These are phyloP conservation scores for Xylaria sp. DNA, from an alignment of 2,329 filamentous ascomycete genomes.

Conservation along the genomic window DNA sequence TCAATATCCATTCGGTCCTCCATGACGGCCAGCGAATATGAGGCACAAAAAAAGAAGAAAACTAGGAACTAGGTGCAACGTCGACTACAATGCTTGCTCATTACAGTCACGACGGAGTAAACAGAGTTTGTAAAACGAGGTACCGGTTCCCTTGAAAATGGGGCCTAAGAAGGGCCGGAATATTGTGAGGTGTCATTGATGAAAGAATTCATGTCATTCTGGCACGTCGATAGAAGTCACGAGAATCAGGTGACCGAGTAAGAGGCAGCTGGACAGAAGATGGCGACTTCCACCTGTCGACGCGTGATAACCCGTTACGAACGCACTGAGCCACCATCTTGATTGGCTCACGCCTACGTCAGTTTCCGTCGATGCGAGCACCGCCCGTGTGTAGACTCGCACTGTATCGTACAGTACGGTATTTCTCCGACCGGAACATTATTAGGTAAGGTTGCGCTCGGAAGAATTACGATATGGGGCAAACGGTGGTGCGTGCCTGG, in stretches of 20 bases:
- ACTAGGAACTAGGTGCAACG: neutral
- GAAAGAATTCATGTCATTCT: neutral
- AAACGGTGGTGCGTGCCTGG: too few species aligned
- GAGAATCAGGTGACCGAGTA: neutral
- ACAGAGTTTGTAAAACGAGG: neutral
- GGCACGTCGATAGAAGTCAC: neutral
- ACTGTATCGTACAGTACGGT: neutral
- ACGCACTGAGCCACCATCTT: neutral
- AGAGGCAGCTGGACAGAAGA: neutral
- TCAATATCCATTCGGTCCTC: constrained; percentile 43
- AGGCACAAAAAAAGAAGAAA: neutral
- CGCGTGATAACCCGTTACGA: neutral
- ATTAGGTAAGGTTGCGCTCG: neutral
- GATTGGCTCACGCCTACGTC: neutral
- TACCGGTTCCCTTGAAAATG: neutral
- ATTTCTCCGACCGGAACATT: neutral
- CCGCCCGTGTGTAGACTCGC: too few species aligned
- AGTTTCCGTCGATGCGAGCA: neutral
- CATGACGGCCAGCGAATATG: constrained; percentile 19
- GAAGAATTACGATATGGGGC: neutral
- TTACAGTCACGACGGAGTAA: neutral
- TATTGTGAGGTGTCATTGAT: constrained; percentile 2
- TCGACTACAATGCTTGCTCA: neutral
- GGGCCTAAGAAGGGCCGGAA: neutral
- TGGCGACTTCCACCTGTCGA: neutral